Conservation (phyloP, 495 filamentous ascomycete genomes). For the Penicillium argentinense region DNA sequence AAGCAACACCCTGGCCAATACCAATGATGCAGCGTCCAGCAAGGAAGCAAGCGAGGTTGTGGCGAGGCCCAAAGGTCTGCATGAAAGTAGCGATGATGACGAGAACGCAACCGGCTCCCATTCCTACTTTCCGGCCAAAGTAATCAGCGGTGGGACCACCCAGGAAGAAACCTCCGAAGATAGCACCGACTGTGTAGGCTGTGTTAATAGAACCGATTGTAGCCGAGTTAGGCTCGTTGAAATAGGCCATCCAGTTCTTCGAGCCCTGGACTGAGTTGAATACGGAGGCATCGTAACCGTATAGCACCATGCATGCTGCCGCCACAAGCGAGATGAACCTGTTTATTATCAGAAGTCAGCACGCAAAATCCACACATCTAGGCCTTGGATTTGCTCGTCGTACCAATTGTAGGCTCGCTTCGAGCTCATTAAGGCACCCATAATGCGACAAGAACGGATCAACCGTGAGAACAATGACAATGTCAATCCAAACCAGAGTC, state of each 20-base stretch:
- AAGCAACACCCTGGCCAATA: slow-evolving; percentile 63
- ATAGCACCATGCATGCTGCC: slow-evolving; percentile 66
- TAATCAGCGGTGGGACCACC: slow-evolving; percentile 58
- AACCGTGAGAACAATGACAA: too few relatives aligned
- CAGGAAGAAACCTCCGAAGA: slow-evolving; percentile 61
- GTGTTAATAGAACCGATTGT: slow-evolving; percentile 60
- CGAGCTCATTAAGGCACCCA: slow-evolving; percentile 21
- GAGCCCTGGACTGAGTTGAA: slow-evolving; percentile 64
- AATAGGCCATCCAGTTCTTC: slow-evolving; percentile 58
- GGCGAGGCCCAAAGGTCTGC: slow-evolving; percentile 57
- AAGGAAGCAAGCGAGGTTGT: slow-evolving; percentile 59
- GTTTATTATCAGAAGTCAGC: background rate
- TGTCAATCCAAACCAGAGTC: too few relatives aligned
- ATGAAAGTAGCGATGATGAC: slow-evolving; percentile 63
- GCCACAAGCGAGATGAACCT: slow-evolving; percentile 64
- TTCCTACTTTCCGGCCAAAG: slow-evolving; percentile 57
- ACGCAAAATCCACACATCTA: too few relatives aligned
- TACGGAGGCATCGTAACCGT: slow-evolving; percentile 66
- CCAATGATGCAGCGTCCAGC: slow-evolving; percentile 62
- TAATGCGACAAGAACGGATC: too few relatives aligned
- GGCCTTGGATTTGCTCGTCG: background rate
- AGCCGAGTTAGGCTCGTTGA: slow-evolving; percentile 51
- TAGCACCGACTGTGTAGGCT: slow-evolving; percentile 62
- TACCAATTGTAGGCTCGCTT: slow-evolving; percentile 45
- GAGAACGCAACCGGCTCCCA: slow-evolving; percentile 55